phyloP scores from a whole-genome alignment of 1,284 basidiomycete genomes.

The Fomitopsis palustris region DNA sequence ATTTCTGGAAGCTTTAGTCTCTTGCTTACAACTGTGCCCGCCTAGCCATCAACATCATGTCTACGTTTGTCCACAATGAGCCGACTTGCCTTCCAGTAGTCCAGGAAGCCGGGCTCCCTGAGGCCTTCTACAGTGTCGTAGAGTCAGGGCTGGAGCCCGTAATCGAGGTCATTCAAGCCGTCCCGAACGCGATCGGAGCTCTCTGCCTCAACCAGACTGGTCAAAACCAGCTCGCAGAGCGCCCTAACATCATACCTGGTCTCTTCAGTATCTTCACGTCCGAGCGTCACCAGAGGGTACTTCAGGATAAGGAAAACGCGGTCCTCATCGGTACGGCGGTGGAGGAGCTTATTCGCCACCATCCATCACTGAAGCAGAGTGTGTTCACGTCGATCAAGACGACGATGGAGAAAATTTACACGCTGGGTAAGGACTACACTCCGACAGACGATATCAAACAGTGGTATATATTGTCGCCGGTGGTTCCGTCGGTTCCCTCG shows the following conservation, averaged over 20 bases:
- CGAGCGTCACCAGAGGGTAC: constrained; percentile 80
- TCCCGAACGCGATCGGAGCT: constrained; percentile 96
- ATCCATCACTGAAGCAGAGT: constrained; percentile 80
- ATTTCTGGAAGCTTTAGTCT: constrained; percentile 1
- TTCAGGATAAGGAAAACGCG: constrained; percentile 92
- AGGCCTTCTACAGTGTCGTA: constrained; percentile 84
- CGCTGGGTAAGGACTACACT: constrained; percentile 59
- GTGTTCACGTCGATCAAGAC: constrained; percentile 77
- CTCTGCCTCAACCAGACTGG: constrained; percentile 93
- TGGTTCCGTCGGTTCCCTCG: constrained; percentile 14
- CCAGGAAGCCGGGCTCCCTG: constrained; percentile 90
- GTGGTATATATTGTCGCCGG: constrained; percentile 54
- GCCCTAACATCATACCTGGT: constrained; percentile 78
- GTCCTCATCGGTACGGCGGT: constrained; percentile 85
- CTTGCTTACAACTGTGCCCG: background rate
- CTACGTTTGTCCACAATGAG: constrained; percentile 98
- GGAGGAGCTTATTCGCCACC: constrained; percentile 96
- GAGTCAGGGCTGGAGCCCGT: constrained; percentile 84
- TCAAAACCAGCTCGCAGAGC: constrained; percentile 75
- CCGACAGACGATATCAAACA: constrained; percentile 57
- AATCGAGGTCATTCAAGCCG: constrained; percentile 88
- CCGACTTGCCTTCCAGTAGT: constrained; percentile 92
- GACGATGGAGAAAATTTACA: constrained; percentile 71
- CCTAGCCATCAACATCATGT: constrained; percentile 93
- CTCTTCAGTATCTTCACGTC: constrained; percentile 88